Evolutionary conservation across 345 rosid genomes (phyloP).

Genomic region (Bruguiera sexangula): DNA sequence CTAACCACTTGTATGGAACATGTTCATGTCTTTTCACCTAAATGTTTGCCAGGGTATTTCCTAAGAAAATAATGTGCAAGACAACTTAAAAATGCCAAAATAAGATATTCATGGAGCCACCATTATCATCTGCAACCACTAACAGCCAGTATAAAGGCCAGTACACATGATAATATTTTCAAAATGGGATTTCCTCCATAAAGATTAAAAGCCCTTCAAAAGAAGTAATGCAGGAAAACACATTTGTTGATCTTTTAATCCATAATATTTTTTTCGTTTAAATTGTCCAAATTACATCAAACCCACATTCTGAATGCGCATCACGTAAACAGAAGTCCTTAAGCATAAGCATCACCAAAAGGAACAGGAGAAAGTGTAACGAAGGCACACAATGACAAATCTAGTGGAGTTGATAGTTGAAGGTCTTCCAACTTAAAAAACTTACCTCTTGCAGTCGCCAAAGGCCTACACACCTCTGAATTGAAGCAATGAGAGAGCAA

Average conservation of each 20-base stretch:
- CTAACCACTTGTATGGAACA: neutral
- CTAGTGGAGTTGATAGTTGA: neutral
- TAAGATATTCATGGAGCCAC: neutral
- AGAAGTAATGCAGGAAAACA: neutral
- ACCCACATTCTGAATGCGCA: neutral
- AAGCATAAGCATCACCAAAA: neutral
- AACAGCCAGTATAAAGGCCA: neutral
- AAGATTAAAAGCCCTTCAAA: neutral
- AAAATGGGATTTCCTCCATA: neutral
- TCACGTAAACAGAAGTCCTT: neutral
- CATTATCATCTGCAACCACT: neutral
- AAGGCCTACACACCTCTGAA: slow-evolving; percentile 76
- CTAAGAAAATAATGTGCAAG: slow-evolving; percentile 2
- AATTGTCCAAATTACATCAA: neutral
- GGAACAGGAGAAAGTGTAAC: neutral
- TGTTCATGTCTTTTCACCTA: neutral
- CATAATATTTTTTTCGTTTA: neutral
- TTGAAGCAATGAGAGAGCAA: slow-evolving; percentile 61
- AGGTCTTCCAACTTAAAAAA: slow-evolving; percentile 9
- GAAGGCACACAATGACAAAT: neutral
- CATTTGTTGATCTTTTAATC: neutral
- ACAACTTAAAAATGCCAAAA: neutral
- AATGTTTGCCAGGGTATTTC: neutral
- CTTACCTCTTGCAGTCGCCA: slow-evolving; percentile 86
- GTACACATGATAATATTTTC: neutral